Percentiles rank a stretch among this genome's conserved stretches.
These are phyloP conservation scores for Apiotrichum porosum DNA, from an alignment of 1,284 basidiomycete species.

Conservation along the genomic window DNA sequence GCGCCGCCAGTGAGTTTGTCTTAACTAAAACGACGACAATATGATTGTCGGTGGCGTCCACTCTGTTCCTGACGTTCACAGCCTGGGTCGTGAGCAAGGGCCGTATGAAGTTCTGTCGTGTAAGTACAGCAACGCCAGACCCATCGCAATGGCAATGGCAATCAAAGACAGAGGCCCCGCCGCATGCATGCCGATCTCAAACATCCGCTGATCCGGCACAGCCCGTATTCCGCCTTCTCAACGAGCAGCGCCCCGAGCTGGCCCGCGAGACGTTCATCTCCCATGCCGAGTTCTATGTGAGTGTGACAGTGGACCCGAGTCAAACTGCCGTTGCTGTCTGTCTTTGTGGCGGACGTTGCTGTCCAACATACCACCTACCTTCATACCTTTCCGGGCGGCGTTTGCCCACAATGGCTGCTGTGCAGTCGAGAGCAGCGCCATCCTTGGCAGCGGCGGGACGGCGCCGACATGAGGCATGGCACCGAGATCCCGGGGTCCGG, in stretches of 20 bases:
- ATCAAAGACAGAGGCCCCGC: not conserved
- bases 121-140: slow-evolving; percentile 3
- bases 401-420: too few relatives aligned
- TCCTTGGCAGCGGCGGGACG: too few relatives aligned
- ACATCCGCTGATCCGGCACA: not conserved
- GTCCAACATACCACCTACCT: not conserved
- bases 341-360: too few relatives aligned
- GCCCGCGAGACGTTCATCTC: slow-evolving; percentile 51
- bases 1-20: slow-evolving; percentile 47
- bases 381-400: not conserved
- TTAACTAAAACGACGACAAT: too few relatives aligned
- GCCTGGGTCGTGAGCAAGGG: slow-evolving; percentile 53
- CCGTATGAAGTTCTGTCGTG: slow-evolving; percentile 51
- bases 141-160: not conserved
- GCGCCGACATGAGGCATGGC: too few relatives aligned
- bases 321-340: too few relatives aligned
- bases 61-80: slow-evolving; percentile 9
- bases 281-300: slow-evolving; percentile 51
- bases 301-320: too few relatives aligned
- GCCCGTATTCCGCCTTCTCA: slow-evolving; percentile 50
- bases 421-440: too few relatives aligned
- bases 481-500: too few relatives aligned
- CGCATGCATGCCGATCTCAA: not conserved
- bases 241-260: slow-evolving; percentile 49
- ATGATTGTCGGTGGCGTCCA: not conserved